Evolutionary conservation across 352 stramenopile genomes (phyloP), one percentile per base, ranked within the genome.

Genomic region (Pythium rishiriense): DNA sequence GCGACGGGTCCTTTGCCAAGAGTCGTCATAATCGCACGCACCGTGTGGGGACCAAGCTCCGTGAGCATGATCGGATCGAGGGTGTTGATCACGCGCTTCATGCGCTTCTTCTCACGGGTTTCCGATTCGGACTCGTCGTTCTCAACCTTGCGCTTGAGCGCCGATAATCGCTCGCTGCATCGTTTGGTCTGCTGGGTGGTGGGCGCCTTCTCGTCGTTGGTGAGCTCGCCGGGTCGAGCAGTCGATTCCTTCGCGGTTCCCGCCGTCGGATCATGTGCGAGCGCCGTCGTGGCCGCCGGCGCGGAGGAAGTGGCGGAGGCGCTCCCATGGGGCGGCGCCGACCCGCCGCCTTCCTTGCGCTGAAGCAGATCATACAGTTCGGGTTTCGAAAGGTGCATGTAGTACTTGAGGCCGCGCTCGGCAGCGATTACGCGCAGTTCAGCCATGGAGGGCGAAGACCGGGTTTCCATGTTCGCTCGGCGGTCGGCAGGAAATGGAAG

Each of bases 61-160:
- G 79, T 81, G 51, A 96, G 70, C 87, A 96, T 94, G 59, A 97
- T 97, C 33, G 90, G 90, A 65, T 97, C 90, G 2, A 90, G 70
- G 24, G 83, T 85, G 66, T 95, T 96, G 33, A 87, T 82, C 48
- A 78, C 63, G 35, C 68, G 55, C 68, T 93, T 92, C 52, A 64
- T 48, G 60, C 79, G 87, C 70, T 90, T 91, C 45, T 60, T 73
- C 29, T 70, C 53, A 9, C 56, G 43, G 4, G 60, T 49, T 0
- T 63, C 58, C 25, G 55, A 39, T 2, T 66, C 68, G 41, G 41
- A 66, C 0, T 64, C 41, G 8, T 62, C 62, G 19, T 76, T 63
- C 24, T 75, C 66, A 1, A 51, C 67, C 63, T 84, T 87, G 48
- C 83, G 80, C 74, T 91, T 91, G 46, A 76, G 62, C 54, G 74